Evolutionary conservation across 2,329 filamentous ascomycete species (phyloP).

Genomic region (Endoconidiophora polonica): DNA sequence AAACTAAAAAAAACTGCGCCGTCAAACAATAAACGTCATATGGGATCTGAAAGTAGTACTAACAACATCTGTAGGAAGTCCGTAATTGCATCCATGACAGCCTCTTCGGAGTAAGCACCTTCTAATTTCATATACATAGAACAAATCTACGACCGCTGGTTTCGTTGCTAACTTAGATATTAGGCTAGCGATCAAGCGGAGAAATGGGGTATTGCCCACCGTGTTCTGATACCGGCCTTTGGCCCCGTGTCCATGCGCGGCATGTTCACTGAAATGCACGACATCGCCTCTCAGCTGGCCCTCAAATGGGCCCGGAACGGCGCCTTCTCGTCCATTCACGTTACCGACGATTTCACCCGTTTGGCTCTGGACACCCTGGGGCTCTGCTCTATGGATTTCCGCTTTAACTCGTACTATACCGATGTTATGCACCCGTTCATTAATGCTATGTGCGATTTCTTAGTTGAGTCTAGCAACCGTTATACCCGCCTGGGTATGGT

Average conservation of each 20-base stretch:
- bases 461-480: constrained; percentile 38
- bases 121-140: not conserved
- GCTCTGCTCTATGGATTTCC: constrained; percentile 52
- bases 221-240: constrained; percentile 50
- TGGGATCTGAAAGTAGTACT: constrained; percentile 1
- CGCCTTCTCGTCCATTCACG: constrained; percentile 36
- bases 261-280: constrained; percentile 56
- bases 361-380: constrained; percentile 57
- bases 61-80: constrained; percentile 26
- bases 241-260: constrained; percentile 48
- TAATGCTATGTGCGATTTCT: constrained; percentile 46
- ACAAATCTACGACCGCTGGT: no score
- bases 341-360: constrained; percentile 54
- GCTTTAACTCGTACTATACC: constrained; percentile 61
- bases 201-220: constrained; percentile 52
- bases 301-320: constrained; percentile 55
- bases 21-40: not conserved
- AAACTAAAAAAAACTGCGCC: not conserved
- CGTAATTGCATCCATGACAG: constrained; percentile 46
- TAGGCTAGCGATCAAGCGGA: constrained; percentile 30
- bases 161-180: constrained; percentile 15
- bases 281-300: constrained; percentile 47
- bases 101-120: constrained; percentile 41
- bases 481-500: constrained; percentile 26
- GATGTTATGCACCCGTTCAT: constrained; percentile 56